These are phyloP conservation scores for Cerrena zonata DNA, from an alignment of 1,284 basidiomycete genomes.

Conservation along the genomic window DNA sequence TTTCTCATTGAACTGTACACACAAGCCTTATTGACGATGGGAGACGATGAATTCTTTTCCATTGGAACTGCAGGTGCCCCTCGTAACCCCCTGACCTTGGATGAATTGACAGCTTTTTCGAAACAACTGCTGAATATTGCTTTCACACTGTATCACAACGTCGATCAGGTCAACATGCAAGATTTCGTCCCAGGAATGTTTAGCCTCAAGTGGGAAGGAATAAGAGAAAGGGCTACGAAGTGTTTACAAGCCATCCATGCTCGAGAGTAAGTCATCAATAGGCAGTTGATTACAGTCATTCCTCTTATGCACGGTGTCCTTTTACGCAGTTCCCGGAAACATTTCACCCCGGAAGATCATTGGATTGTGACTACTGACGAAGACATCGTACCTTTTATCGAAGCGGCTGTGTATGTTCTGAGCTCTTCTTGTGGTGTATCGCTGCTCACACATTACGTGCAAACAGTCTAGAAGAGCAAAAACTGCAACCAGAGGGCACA, in stretches of 20 bases:
- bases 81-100: slow-evolving; percentile 74
- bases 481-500: slow-evolving; percentile 28
- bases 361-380: slow-evolving; percentile 81
- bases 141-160: slow-evolving; percentile 77
- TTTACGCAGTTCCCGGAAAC: slow-evolving; percentile 62
- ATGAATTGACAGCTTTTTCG: slow-evolving; percentile 74
- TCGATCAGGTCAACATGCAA: slow-evolving; percentile 42
- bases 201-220: slow-evolving; percentile 51
- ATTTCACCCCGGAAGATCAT: slow-evolving; percentile 76
- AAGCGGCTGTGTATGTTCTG: slow-evolving; percentile 73
- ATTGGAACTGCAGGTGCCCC: slow-evolving; percentile 27
- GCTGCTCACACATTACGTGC: not conserved
- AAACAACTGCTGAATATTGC: slow-evolving; percentile 72
- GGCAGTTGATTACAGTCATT: slow-evolving; percentile 7
- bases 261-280: slow-evolving; percentile 61
- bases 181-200: slow-evolving; percentile 40
- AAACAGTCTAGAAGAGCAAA: slow-evolving; percentile 56
- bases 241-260: slow-evolving; percentile 78
- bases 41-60: slow-evolving; percentile 94
- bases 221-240: slow-evolving; percentile 66
- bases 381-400: slow-evolving; percentile 82
- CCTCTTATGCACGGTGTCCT: too few relatives aligned
- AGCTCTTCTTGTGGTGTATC: not conserved
- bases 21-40: slow-evolving; percentile 84
- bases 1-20: slow-evolving; percentile 82